Base-by-base conservation (phyloP, 306 rosid species). In the Sicyos edulis region DNA sequence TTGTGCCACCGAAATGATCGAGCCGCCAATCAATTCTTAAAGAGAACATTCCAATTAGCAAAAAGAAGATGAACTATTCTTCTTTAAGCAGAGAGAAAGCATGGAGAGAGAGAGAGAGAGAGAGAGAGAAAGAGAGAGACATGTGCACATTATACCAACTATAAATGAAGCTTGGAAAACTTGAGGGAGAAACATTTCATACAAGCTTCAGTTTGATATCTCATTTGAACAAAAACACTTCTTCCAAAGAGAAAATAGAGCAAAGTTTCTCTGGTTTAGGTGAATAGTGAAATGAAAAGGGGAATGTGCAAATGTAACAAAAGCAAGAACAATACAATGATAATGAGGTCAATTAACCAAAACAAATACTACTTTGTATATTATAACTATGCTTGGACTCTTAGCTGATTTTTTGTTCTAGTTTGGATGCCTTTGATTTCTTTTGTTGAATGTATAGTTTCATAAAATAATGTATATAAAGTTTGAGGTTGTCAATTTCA, bases 1-100 rank as follows among this genome's bases (percentile, higher is more conserved):
- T 72, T 93, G 80, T 93, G 99, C 74, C 82, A 89, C 49, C 83
- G 97, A 78, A 89, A 89, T 78, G 99, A 91, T 44, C 77, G 80
- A 73, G 29, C 81, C 37, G 95, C 99, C 16, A 89, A 93, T 55
- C 70, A 53, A 26, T 93, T 93, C 92, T 85, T 93, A 50, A 93
- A 93, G 78, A 91, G 84, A 82, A 78, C 85, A 59, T 93, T 91
- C 75, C 97, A 93, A 77, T 78, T 93, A 78, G 81, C 95, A 15
- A 93, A 87, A 79, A 89, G 99, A 77, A 88, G 88, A 70, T 91
- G 76, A 83, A 22, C 45, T 22, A 63, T 54, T 54, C 32, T 67
- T 78, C 45, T 59, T 50, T 45, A 74, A 75, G 42, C 76, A 73
- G 59, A 11, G 44, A 72, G 20, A 55, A 26, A 37, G 12, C n/a